Evolutionary conservation across 345 rosid species (phyloP), one percentile per base, ranked within the genome.

Genomic region (Boechera retrofracta): DNA sequence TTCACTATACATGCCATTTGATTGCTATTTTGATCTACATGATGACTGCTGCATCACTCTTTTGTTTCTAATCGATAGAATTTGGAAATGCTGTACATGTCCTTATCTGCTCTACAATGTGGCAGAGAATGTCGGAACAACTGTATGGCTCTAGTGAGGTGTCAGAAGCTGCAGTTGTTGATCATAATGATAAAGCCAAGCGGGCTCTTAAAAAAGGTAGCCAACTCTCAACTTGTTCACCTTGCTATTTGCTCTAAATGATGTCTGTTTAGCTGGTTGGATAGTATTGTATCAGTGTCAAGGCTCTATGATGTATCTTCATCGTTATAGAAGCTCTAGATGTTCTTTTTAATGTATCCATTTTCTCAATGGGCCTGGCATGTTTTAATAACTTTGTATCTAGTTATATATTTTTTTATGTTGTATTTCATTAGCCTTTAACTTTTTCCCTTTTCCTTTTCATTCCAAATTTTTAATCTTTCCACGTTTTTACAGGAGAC

Each of bases 181-280:
- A 83, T 48, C 64, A 87, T 71, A 73, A 79, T 74, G 86, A 86
- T 66, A 87, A 75, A 79, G 71, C 84, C 49, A 86, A 82, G 75
- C 85, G 67, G 67, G 88, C 84, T 18, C 84, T 93, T 54, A 87
- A 80, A 73, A 93, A 87, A 86, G 99, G 99, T 89, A 80, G 73
- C 67, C 45, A 36, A 70, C 29, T 74, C 72, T 18, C 29, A 33
- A n/a, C 67, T 18, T 64, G 29, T 38, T 39, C 10, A 48, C n/a
- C 44, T 77, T 48, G 61, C 72, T 71, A 5, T 64, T 63, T 70
- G 58, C 72, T 55, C 55, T 15, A 71, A 70, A 45, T 31, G 59
- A 56, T 70, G 71, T 63, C 11, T 63, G 4, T 45, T 62, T 36
- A 41, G 61, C 33, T 60, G 10, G 38, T 69, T 51, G 15, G 36